These are phyloP conservation scores for Oryza rufipogon DNA, from an alignment of 176 grass and related monocot species.

Conservation along the genomic window DNA sequence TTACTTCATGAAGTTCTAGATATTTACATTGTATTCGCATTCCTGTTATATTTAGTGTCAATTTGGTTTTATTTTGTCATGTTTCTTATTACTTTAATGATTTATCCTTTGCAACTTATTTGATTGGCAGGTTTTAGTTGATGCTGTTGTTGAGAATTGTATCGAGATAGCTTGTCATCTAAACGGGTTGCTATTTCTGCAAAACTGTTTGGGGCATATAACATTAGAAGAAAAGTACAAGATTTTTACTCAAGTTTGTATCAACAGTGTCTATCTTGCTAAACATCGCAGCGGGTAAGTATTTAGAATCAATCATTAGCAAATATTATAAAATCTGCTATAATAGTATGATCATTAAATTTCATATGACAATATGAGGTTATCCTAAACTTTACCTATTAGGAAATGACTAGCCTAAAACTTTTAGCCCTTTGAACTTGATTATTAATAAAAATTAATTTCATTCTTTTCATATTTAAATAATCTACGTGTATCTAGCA, in stretches of 20 bases:
- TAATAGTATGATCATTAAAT: background rate
- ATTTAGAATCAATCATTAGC: background rate
- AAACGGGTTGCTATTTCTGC: conserved; percentile 43
- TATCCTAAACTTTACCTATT: background rate
- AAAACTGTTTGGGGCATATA: conserved; percentile 35
- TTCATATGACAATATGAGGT: background rate
- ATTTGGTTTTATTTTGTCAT: background rate
- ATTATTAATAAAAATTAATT: background rate
- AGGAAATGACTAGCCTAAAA: too few species aligned
- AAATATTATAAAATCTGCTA: background rate
- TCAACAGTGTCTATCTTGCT: conserved; percentile 34
- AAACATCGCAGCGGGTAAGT: conserved; percentile 54
- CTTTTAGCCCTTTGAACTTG: background rate
- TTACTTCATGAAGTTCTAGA: background rate
- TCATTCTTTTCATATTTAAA: background rate
- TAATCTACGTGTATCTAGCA: background rate
- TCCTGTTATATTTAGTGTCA: background rate
- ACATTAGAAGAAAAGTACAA: background rate
- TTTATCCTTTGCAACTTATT: background rate
- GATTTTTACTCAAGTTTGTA: conserved; percentile 15
- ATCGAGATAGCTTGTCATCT: conserved; percentile 36
- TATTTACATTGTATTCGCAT: background rate
- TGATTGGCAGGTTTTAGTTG: conserved; percentile 52
- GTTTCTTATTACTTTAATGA: background rate
- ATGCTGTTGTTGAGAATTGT: conserved; percentile 35